Percentiles rank a stretch among this genome's conserved stretches.
Conservation (phyloP, 257 asterid genomes). For the Ilex asprella region DNA sequence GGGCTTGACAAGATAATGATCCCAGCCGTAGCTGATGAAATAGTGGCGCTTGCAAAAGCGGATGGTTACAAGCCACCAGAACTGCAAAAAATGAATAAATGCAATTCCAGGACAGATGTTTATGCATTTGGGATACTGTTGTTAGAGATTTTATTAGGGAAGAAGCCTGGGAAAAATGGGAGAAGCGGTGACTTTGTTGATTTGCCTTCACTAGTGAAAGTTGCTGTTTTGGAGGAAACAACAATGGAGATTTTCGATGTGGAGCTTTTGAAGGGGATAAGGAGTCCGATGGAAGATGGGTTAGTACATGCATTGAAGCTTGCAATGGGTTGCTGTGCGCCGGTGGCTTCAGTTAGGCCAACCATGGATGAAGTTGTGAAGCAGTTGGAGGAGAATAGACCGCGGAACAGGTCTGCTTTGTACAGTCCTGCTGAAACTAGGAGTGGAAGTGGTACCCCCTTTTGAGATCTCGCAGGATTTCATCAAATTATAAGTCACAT, state of each 20-base stretch:
- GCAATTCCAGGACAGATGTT: slow-evolving; percentile 79
- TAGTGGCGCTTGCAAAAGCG: slow-evolving; percentile 57
- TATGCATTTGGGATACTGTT: slow-evolving; percentile 84
- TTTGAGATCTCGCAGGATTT: slow-evolving; percentile 26
- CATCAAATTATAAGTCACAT: slow-evolving; percentile 22
- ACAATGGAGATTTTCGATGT: slow-evolving; percentile 92
- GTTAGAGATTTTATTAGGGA: slow-evolving; percentile 82
- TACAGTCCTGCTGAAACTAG: slow-evolving; percentile 96
- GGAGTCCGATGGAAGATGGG: slow-evolving; percentile 97
- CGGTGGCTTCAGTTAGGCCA: slow-evolving; percentile 80
- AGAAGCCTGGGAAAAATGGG: slow-evolving; percentile 58
- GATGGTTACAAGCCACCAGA: slow-evolving; percentile 97
- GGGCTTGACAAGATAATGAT: slow-evolving; percentile 92
- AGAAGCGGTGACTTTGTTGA: slow-evolving; percentile 67
- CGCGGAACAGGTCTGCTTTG: slow-evolving; percentile 91
- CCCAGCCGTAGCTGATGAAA: slow-evolving; percentile 75
- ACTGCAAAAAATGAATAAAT: slow-evolving; percentile 86
- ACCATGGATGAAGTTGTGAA: slow-evolving; percentile 89
- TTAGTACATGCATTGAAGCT: slow-evolving; percentile 87
- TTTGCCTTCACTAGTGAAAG: slow-evolving; percentile 84
- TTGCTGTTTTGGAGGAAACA: slow-evolving; percentile 94
- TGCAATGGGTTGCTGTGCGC: slow-evolving; percentile 99
- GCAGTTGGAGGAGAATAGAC: slow-evolving; percentile 95
- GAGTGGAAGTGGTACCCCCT: slow-evolving; percentile 98
- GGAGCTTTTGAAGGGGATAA: slow-evolving; percentile 69